Evolutionary conservation across 345 rosid species (phyloP).

Genomic region (Eucalyptus pauciflora): DNA sequence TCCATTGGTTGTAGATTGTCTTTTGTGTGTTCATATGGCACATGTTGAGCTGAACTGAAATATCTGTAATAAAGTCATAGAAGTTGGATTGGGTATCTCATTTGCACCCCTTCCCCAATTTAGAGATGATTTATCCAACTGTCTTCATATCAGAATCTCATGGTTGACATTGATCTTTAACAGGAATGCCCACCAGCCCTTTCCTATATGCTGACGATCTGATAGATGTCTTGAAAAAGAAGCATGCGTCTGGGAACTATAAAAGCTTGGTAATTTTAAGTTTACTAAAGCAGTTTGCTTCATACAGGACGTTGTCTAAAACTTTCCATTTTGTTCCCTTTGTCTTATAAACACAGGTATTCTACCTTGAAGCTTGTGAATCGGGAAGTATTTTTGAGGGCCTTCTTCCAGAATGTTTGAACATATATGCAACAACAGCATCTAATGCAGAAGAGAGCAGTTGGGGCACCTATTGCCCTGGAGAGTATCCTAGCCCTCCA

Average conservation of each 20-base stretch:
- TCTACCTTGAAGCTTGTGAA: constrained; percentile 99
- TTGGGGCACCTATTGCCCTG: constrained; percentile 98
- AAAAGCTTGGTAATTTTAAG: constrained; percentile 55
- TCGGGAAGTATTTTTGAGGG: constrained; percentile 99
- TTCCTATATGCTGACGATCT: constrained; percentile 76
- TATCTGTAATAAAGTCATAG: background rate
- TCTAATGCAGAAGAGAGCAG: constrained; percentile 92
- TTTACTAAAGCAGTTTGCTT: background rate
- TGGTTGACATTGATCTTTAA: background rate
- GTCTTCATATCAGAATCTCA: background rate
- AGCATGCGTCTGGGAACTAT: constrained; percentile 72
- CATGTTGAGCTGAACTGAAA: background rate
- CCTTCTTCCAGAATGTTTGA: constrained; percentile 81
- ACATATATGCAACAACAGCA: constrained; percentile 94
- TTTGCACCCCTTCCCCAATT: background rate
- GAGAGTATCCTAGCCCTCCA: constrained; percentile 83
- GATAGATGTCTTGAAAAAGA: constrained; percentile 60
- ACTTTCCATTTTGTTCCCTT: background rate
- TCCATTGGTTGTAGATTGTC: background rate
- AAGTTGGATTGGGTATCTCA: background rate
- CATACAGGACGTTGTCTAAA: background rate
- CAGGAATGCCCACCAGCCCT: constrained; percentile 97
- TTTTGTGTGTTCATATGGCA: background rate
- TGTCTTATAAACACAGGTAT: constrained; percentile 35
- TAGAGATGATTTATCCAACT: background rate